Evolutionary conservation across 116 monocot genomes (phyloP).

Genomic region (Phalaenopsis hybrid): DNA sequence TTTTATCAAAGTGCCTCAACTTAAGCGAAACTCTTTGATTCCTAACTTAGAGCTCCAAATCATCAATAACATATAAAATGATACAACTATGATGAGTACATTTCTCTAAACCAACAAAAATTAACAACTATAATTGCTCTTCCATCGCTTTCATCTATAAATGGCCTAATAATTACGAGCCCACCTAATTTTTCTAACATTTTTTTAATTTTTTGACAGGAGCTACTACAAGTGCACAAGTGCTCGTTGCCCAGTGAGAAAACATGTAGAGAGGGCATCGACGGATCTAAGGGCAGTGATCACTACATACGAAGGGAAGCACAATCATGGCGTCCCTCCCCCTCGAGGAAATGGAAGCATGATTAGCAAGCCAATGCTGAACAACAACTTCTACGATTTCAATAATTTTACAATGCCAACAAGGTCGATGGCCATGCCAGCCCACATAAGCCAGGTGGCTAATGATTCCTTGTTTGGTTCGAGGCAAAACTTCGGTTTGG

Average conservation of each 20-base stretch:
- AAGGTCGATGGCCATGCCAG: background rate
- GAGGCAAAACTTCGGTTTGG: background rate
- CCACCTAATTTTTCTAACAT: too few relatives aligned
- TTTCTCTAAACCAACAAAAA: too few relatives aligned
- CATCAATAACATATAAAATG: too few relatives aligned
- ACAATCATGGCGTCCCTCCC: conserved; percentile 50
- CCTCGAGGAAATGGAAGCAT: conserved; percentile 18
- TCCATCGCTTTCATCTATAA: too few relatives aligned
- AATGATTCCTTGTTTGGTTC: conserved; percentile 8
- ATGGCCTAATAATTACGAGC: too few relatives aligned
- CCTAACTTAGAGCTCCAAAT: too few relatives aligned
- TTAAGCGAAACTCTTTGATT: too few relatives aligned
- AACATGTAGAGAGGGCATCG: conserved; percentile 54
- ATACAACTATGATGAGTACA: too few relatives aligned
- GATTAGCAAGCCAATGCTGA: background rate
- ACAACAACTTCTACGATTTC: background rate
- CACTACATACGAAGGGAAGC: conserved; percentile 66
- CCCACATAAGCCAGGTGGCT: conserved; percentile 3
- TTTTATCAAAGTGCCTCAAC: too few relatives aligned
- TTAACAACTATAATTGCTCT: too few relatives aligned
- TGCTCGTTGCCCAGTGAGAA: conserved; percentile 36
- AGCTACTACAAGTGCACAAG: conserved; percentile 70
- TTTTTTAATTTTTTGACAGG: conserved; percentile 19
- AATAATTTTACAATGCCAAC: conserved; percentile 1
- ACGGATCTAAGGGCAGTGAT: conserved; percentile 45